Evolutionary conservation across 768 basidiomycete genomes (phyloP).

Genomic region (Tylopilus vinaceipallidus): DNA sequence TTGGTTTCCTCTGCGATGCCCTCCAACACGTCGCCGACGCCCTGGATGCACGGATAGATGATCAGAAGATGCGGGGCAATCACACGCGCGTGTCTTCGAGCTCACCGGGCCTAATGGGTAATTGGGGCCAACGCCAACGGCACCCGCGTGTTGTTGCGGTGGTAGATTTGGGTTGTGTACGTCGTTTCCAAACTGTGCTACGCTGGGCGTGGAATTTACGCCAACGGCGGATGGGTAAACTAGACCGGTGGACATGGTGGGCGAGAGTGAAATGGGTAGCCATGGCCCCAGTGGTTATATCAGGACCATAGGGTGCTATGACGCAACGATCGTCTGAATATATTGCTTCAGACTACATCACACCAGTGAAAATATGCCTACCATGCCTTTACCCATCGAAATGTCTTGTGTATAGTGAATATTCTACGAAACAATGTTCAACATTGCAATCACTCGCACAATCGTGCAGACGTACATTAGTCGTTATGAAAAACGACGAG

Average conservation of each 20-base stretch:
- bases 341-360: too few relatives aligned
- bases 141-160: conserved; percentile 42
- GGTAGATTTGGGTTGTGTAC: conserved; percentile 25
- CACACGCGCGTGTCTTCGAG: too few relatives aligned
- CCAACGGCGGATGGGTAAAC: conserved; percentile 22
- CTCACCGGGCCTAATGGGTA: conserved; percentile 32
- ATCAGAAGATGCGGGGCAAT: neutral
- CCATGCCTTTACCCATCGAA: too few relatives aligned
- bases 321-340: too few relatives aligned
- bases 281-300: too few relatives aligned
- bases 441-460: too few relatives aligned
- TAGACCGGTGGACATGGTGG: conserved; percentile 10
- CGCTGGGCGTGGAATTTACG: conserved; percentile 6
- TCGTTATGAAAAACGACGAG: conserved; percentile 11
- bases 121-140: conserved; percentile 40
- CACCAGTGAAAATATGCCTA: too few relatives aligned
- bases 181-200: neutral
- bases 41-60: conserved; percentile 11
- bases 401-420: too few relatives aligned
- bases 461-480: neutral
- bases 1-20: conserved; percentile 40
- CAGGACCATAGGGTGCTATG: too few relatives aligned
- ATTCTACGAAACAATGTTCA: too few relatives aligned
- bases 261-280: neutral
- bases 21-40: conserved; percentile 34